phyloP scores from a whole-genome alignment of 441 rosid genomes.

The Adansonia rubrostipa region DNA sequence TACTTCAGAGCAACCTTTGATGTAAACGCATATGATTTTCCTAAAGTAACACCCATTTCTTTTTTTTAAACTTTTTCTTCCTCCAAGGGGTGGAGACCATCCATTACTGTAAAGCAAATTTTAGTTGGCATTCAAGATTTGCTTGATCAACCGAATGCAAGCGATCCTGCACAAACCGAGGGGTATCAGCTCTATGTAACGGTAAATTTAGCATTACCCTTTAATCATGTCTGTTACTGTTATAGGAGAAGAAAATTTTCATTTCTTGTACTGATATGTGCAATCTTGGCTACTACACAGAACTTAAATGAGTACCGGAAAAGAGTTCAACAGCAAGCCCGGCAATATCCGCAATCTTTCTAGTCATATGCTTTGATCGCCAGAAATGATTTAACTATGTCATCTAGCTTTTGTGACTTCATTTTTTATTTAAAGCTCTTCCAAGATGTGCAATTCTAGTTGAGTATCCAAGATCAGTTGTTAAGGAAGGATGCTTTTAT shows the following conservation, averaged over 20 bases:
- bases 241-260: background rate
- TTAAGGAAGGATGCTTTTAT: background rate
- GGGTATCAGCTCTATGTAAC: constrained; percentile 66
- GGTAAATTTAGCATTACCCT: constrained; percentile 33
- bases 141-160: constrained; percentile 73
- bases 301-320: constrained; percentile 47
- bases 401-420: background rate
- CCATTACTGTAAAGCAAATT: constrained; percentile 75
- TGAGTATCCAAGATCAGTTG: background rate
- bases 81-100: constrained; percentile 77
- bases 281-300: constrained; percentile 36
- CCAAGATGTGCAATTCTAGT: background rate
- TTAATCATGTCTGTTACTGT: constrained; percentile 10
- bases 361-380: constrained; percentile 25
- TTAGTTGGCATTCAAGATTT: constrained; percentile 71
- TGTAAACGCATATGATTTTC: background rate
- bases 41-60: background rate
- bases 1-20: background rate
- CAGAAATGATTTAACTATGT: constrained; percentile 19
- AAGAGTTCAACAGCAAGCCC: constrained; percentile 52
- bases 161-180: constrained; percentile 69
- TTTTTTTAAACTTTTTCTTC: background rate
- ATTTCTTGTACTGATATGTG: background rate
- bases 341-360: constrained; percentile 47
- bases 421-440: background rate